Percentiles rank a stretch among this genome's conserved stretches.
phyloP scores from a whole-genome alignment of 2,329 filamentous ascomycete genomes.

The Tolypocladium nubicola region DNA sequence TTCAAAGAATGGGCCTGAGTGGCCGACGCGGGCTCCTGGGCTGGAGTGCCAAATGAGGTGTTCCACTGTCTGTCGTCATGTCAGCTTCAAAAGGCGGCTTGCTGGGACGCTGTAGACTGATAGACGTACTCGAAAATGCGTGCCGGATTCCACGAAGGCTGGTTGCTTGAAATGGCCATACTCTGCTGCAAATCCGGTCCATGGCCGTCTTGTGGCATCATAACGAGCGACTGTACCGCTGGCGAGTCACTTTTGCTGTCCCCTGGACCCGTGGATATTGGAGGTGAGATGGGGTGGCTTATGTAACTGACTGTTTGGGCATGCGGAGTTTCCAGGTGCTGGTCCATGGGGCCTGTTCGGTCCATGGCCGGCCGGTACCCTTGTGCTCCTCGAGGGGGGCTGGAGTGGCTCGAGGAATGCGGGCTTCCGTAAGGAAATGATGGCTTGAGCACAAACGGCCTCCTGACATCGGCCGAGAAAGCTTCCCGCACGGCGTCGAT shows the following conservation, averaged over 20 bases:
- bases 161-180: constrained; percentile 54
- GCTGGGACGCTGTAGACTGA: not conserved
- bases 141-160: constrained; percentile 70
- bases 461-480: constrained; percentile 76
- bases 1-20: constrained; percentile 41
- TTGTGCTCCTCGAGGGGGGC: constrained; percentile 44
- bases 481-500: constrained; percentile 82
- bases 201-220: constrained; percentile 55
- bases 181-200: constrained; percentile 39
- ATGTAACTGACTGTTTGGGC: constrained; percentile 55
- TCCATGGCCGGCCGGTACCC: constrained; percentile 37
- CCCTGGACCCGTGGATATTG: constrained; percentile 61
- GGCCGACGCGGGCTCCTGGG: constrained; percentile 20
- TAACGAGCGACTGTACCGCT: constrained; percentile 58
- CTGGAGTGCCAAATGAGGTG: constrained; percentile 74
- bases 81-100: not conserved
- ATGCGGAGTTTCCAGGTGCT: constrained; percentile 41
- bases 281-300: constrained; percentile 67
- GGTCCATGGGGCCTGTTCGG: constrained; percentile 39
- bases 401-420: constrained; percentile 50
- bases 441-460: constrained; percentile 81
- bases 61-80: constrained; percentile 69
- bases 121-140: constrained; percentile 77
- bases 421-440: constrained; percentile 83
- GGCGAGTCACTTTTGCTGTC: constrained; percentile 71